Conservation (phyloP, 768 basidiomycete genomes). For the Lactarius pseudohatsudake region DNA sequence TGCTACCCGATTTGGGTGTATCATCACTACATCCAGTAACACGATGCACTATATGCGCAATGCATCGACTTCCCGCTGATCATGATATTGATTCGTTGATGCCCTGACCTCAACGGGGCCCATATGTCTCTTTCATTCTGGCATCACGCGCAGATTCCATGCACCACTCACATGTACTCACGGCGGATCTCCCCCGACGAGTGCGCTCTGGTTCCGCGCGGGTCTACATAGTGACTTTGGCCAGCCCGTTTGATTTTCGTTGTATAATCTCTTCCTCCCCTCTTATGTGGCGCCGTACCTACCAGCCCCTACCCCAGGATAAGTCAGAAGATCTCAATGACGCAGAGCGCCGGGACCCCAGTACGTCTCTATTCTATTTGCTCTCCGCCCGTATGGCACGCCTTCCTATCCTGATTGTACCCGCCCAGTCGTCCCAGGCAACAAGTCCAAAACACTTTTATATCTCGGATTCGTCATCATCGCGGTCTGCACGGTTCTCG, state of each 20-base stretch:
- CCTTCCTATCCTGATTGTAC: slow-evolving; percentile 2
- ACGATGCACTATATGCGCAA: no score
- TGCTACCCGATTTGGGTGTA: no score
- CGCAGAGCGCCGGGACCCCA: slow-evolving; percentile 2
- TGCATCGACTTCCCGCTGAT: no score
- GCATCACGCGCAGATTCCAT: no score
- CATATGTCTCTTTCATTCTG: no score
- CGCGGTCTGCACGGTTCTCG: neutral
- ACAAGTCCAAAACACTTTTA: neutral
- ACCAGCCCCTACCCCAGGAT: slow-evolving; percentile 8
- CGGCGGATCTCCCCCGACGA: no score
- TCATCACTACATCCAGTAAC: no score
- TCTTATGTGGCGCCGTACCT: slow-evolving; percentile 8
- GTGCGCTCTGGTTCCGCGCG: no score
- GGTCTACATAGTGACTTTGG: neutral
- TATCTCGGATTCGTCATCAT: slow-evolving; percentile 6
- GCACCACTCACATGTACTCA: no score
- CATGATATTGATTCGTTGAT: no score
- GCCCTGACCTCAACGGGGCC: no score
- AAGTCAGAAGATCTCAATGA: neutral
- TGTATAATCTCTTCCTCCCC: neutral
- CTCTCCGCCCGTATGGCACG: neutral
- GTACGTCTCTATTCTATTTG: neutral
- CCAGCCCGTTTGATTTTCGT: neutral
- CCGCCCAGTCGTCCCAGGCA: neutral